Conservation (phyloP, 441 rosid species). For the Gossypium schwendimanii region DNA sequence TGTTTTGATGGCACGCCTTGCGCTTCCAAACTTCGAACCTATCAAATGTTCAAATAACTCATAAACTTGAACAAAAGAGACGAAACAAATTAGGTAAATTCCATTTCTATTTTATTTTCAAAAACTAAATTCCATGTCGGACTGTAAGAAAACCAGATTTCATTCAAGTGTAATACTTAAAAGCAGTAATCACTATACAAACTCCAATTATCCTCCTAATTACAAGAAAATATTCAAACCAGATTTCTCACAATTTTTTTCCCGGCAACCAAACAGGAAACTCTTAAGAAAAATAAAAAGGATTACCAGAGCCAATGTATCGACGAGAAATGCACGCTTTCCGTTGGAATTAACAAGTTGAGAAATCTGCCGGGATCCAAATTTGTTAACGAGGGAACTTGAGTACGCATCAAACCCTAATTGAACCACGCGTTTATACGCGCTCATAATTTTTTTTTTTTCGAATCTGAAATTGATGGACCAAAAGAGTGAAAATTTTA, state of each 20-base stretch:
- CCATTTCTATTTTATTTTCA: background rate
- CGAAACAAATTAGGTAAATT: background rate
- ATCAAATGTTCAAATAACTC: background rate
- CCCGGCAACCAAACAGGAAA: conserved; percentile 6
- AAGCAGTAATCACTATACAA: background rate
- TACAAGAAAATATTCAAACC: background rate
- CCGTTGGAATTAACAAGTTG: conserved; percentile 58
- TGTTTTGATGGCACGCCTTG: conserved; percentile 85
- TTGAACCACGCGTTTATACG: conserved; percentile 35
- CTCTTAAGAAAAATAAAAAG: background rate
- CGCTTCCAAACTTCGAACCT: conserved; percentile 88
- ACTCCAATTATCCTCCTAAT: background rate
- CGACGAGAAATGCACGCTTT: conserved; percentile 81
- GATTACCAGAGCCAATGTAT: conserved; percentile 76
- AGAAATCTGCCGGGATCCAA: conserved; percentile 36
- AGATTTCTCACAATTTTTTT: background rate
- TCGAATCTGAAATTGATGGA: background rate
- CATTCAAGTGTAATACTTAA: background rate
- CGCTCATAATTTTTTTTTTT: conserved; percentile 30
- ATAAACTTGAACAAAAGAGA: background rate
- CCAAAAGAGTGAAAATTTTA: background rate
- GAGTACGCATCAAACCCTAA: conserved; percentile 33
- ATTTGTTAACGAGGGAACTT: conserved; percentile 15
- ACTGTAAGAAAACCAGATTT: background rate
- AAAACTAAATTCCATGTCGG: background rate